These are phyloP conservation scores for Carex myosuroides DNA, from an alignment of 176 grass and related monocot species.

Conservation along the genomic window DNA sequence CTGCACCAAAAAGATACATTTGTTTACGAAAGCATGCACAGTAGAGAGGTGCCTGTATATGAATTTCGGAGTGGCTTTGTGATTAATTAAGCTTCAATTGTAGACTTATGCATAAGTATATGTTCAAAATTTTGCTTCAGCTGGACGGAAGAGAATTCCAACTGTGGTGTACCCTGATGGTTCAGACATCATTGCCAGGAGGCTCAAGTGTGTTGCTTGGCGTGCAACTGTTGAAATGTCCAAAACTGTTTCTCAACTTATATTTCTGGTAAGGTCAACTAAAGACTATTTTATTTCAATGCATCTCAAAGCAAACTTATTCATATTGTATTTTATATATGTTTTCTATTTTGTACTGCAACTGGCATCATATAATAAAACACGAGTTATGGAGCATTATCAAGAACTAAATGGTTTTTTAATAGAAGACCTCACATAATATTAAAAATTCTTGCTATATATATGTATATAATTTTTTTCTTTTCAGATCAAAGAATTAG, in stretches of 20 bases:
- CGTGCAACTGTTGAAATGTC: slow-evolving; percentile 84
- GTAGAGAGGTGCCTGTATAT: background rate
- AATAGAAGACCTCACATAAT: background rate
- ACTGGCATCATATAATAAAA: background rate
- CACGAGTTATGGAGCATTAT: background rate
- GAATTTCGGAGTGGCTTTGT: background rate
- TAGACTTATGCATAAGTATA: background rate
- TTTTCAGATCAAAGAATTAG: slow-evolving; percentile 92
- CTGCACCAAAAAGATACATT: background rate
- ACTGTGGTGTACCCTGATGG: slow-evolving; percentile 78
- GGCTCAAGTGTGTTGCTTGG: slow-evolving; percentile 85
- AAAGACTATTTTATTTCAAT: slow-evolving; percentile 2
- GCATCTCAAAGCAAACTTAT: background rate
- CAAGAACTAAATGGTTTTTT: background rate
- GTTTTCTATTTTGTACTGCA: background rate
- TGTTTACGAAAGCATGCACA: background rate
- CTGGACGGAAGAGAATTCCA: slow-evolving; percentile 80
- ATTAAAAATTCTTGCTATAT: background rate
- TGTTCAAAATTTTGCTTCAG: slow-evolving; percentile 39
- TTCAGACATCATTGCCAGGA: slow-evolving; percentile 60
- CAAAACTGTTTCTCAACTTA: slow-evolving; percentile 55
- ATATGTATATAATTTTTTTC: slow-evolving; percentile 22
- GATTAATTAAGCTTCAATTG: background rate
- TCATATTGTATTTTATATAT: background rate
- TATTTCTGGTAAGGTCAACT: slow-evolving; percentile 59